Base-by-base conservation (phyloP, 257 asterid genomes). In the Ballota nigra region DNA sequence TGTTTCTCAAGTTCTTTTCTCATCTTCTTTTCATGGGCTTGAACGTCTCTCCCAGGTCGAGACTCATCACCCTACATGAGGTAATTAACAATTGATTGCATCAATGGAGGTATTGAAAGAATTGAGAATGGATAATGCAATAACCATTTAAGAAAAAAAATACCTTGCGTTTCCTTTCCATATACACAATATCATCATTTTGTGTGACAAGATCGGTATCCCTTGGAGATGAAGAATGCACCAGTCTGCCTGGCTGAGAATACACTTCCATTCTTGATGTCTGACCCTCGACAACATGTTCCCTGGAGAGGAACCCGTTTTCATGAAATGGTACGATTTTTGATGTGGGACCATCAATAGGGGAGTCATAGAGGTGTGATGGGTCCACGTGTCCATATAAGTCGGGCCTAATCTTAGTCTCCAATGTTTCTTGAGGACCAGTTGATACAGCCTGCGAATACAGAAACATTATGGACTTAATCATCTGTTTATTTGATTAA, bases 1-100 rank as follows among this genome's bases (percentile, higher is more conserved):
- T 88, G 96, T 66, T 88, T 95, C 83, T 92, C 99, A 55, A 87
- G 87, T 82, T 92, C 98, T 85, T 87, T 95, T 41, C 86, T 78
- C 0, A 86, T 83, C 82, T 86, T 89, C 81, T 90, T 95, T 67
- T 90, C 98, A 69, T 86, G 73, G 56, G 86, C 76, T 81, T 87
- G 96, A 80, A 76, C 92, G 23, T 95, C 99, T 78, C 80, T 84
- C 62, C 86, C 98, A 18, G 71, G 76, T 79, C 87, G 83, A 53
- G 80, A 81, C 69, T 95, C 99, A 65, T 88, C 97, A 77, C 65
- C 74, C 98, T 90, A 74, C 81, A 82, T 22, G 36, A 60, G 63
- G 58, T 69, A 31, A 77, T 70, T 51, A 61, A 73, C 13, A 70
- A n/a, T 20, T 26, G 29, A 38, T 57, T 74, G 34, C 70, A 71